Evolutionary conservation across 441 rosid genomes (phyloP).

Genomic region (Gossypium gossypioides): DNA sequence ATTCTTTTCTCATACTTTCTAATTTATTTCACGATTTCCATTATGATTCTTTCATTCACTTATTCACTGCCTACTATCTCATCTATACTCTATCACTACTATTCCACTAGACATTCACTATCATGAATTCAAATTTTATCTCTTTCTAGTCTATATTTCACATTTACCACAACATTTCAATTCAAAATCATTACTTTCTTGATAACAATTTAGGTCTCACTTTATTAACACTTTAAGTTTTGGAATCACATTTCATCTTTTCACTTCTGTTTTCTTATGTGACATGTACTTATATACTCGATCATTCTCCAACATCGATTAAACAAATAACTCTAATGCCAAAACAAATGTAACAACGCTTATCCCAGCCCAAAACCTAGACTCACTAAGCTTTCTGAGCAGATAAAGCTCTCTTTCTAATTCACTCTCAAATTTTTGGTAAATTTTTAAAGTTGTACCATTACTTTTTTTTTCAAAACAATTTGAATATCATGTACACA

Average conservation of each 20-base stretch:
- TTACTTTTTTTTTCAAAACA: background rate
- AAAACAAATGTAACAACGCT: background rate
- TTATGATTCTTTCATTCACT: background rate
- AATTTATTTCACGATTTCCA: background rate
- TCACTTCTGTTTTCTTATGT: background rate
- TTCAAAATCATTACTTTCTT: background rate
- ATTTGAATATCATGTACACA: background rate
- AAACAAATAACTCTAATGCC: background rate
- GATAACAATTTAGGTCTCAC: background rate
- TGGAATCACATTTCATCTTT: background rate
- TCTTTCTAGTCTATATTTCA: background rate
- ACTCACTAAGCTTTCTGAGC: background rate
- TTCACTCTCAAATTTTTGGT: background rate
- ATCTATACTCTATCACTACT: background rate
- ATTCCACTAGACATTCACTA: background rate
- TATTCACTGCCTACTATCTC: background rate
- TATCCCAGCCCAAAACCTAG: background rate
- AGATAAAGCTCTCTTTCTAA: background rate
- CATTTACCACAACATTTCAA: background rate
- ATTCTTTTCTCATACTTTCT: background rate
- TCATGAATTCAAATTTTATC: background rate
- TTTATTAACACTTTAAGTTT: background rate
- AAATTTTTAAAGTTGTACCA: background rate
- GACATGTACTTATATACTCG: background rate
- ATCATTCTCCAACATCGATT: background rate